These are phyloP conservation scores for Globomyces sp. DNA, from an alignment of 371 early-diverging fungal genomes.

Conservation along the genomic window DNA sequence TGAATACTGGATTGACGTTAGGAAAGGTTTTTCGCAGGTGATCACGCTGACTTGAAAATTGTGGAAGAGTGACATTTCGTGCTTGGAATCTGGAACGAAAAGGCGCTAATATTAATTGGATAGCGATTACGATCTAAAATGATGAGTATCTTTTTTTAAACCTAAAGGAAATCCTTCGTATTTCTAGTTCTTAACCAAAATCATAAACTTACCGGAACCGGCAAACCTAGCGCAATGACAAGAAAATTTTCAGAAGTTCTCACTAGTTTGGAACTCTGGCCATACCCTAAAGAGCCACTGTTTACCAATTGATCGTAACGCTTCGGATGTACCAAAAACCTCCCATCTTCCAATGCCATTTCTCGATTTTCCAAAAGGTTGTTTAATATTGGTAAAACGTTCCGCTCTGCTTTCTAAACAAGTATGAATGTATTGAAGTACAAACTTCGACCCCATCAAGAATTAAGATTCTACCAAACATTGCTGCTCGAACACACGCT, in stretches of 20 bases:
- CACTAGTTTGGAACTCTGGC: constrained; percentile 62
- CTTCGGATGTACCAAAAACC: constrained; percentile 71
- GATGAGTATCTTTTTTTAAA: constrained; percentile 22
- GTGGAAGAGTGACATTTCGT: constrained; percentile 49
- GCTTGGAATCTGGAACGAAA: constrained; percentile 81
- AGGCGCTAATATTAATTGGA: constrained; percentile 44
- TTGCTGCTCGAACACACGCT: constrained; percentile 79
- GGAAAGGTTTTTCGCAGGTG: constrained; percentile 43
- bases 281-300: constrained; percentile 33
- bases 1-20: constrained; percentile 49
- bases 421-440: background rate
- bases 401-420: constrained; percentile 75
- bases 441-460: constrained; percentile 71
- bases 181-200: constrained; percentile 26
- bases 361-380: constrained; percentile 86
- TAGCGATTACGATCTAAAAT: too few relatives aligned
- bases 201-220: constrained; percentile 46
- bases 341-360: constrained; percentile 83
- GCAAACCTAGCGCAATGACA: constrained; percentile 79
- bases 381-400: constrained; percentile 82
- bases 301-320: constrained; percentile 48
- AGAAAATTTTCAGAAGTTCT: constrained; percentile 69
- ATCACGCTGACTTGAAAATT: constrained; percentile 56
- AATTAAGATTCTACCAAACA: constrained; percentile 74
- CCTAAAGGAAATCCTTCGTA: constrained; percentile 80